Evolutionary conservation across 140 eudicot species (phyloP).

Genomic region (Senecio squalidus): DNA sequence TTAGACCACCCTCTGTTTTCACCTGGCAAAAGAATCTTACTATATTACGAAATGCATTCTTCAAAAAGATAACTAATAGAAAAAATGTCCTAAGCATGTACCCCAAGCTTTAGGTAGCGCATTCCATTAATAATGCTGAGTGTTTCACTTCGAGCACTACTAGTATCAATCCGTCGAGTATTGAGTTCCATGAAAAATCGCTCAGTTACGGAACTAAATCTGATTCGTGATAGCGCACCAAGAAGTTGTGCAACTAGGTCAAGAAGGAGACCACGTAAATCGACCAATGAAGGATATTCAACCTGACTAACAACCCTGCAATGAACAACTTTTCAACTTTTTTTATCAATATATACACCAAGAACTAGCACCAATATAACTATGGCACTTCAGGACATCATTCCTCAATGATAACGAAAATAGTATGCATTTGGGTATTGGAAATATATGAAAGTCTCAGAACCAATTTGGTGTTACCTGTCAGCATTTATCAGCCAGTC

Average conservation of each 20-base stretch:
- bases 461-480: conserved; percentile 51
- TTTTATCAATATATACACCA: too few relatives aligned
- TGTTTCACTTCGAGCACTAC: conserved; percentile 91
- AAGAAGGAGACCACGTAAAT: conserved; percentile 88
- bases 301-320: conserved; percentile 97
- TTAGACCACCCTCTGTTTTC: conserved; percentile 92
- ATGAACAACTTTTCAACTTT: conserved; percentile 6
- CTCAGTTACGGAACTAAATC: conserved; percentile 97
- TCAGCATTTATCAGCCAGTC: conserved; percentile 99
- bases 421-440: conserved; percentile 4
- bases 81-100: conserved; percentile 27
- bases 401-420: not conserved
- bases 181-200: conserved; percentile 97
- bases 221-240: conserved; percentile 95
- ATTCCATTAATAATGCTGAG: conserved; percentile 94
- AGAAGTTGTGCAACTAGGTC: conserved; percentile 97
- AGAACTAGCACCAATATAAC: conserved; percentile 2
- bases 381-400: not conserved
- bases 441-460: conserved; percentile 6
- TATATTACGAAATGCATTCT: conserved; percentile 10
- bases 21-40: conserved; percentile 45
- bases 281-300: conserved; percentile 96
- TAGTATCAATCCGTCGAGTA: conserved; percentile 90
- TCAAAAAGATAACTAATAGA: not conserved
- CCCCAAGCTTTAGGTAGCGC: conserved; percentile 99